Conservation (phyloP, 306 rosid species). For the Dicorynia guianensis region DNA sequence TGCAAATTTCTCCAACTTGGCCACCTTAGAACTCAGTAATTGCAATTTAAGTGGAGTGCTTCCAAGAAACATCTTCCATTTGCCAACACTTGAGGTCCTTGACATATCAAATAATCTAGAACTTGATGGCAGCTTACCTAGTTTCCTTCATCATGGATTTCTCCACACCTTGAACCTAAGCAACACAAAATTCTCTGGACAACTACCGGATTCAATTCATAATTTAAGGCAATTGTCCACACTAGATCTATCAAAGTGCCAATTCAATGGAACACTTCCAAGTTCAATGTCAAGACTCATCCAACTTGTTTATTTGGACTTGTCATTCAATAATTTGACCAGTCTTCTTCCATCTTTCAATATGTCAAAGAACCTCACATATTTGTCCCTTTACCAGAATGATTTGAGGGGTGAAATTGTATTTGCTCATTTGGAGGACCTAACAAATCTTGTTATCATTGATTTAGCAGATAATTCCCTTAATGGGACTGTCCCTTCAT, state of each 20-base stretch:
- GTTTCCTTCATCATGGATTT: too few relatives aligned
- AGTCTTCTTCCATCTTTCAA: conserved; percentile 18
- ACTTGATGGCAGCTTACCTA: too few relatives aligned
- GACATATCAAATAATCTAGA: too few relatives aligned
- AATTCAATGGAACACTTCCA: background rate
- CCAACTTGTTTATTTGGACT: background rate
- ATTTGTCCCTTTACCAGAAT: background rate
- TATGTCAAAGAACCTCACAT: background rate
- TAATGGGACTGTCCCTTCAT: background rate
- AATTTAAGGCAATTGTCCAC: background rate
- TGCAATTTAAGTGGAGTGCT: too few relatives aligned
- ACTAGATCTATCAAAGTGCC: background rate
- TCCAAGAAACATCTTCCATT: too few relatives aligned
- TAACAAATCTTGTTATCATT: too few relatives aligned
- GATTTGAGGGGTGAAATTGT: too few relatives aligned
- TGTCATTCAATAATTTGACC: background rate
- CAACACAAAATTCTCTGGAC: background rate
- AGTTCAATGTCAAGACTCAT: too few relatives aligned
- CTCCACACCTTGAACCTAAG: background rate
- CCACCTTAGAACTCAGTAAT: too few relatives aligned
- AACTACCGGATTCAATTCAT: background rate
- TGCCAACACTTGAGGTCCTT: too few relatives aligned
- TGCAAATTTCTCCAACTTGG: too few relatives aligned
- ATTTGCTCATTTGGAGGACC: too few relatives aligned
- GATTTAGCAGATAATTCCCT: fast-evolving